These are phyloP conservation scores for Aschersonia sp. DNA, from an alignment of 2,329 filamentous ascomycete species.

Conservation along the genomic window DNA sequence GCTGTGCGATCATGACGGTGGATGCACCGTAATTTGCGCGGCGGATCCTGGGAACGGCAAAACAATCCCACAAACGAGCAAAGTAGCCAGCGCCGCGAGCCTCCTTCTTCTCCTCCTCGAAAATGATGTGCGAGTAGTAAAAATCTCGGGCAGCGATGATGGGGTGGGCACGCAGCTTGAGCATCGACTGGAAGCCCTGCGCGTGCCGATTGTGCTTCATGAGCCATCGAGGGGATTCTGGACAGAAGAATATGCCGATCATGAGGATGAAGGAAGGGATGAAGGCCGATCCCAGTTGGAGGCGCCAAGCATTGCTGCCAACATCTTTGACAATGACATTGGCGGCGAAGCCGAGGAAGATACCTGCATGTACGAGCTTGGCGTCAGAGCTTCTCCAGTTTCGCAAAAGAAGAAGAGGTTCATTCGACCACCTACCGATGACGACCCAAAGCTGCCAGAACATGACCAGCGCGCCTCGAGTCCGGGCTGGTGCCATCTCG, in stretches of 20 bases:
- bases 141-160: conserved; percentile 43
- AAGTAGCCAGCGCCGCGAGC: conserved; percentile 15
- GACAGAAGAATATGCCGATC: conserved; percentile 44
- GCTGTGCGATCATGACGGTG: conserved; percentile 64
- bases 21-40: conserved; percentile 62
- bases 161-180: conserved; percentile 30
- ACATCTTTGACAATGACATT: conserved; percentile 38
- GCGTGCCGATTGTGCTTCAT: conserved; percentile 47
- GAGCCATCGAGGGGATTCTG: conserved; percentile 46
- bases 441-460: conserved; percentile 42
- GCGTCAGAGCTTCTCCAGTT: not conserved
- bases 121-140: conserved; percentile 30
- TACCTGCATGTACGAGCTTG: conserved; percentile 12
- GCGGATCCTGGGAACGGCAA: conserved; percentile 52
- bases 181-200: conserved; percentile 39
- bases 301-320: conserved; percentile 38
- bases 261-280: conserved; percentile 32
- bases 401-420: not conserved
- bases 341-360: conserved; percentile 31
- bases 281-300: conserved; percentile 45
- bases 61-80: conserved; percentile 33
- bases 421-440: conserved; percentile 4
- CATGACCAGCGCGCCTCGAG: conserved; percentile 66
- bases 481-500: conserved; percentile 50
- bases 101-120: conserved; percentile 16